Base-by-base conservation (phyloP, 495 filamentous ascomycete species). In the Penicillium malachiteum region DNA sequence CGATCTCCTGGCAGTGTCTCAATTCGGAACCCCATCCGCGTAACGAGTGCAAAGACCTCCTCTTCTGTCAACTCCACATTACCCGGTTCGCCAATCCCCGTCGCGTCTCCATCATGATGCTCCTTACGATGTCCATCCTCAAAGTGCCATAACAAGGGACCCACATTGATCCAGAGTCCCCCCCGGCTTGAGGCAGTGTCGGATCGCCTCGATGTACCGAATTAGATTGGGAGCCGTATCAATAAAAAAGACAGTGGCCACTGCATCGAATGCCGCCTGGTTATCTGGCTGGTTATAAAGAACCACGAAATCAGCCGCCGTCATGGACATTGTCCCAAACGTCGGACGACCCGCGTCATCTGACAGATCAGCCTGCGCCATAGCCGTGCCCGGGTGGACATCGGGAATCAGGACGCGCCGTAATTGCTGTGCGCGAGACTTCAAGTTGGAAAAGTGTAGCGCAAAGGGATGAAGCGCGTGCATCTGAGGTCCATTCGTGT, bases 191-290 rank as follows among this genome's bases (percentile, higher is more conserved):
- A 98, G 74, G 60, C 91, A 93, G 63, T 89, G 81, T 30, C 75
- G 73, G 50, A 97, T 87, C 13, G 88, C 84, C 70, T 95, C 86
- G 14, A 97, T 82, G 62, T 97, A 97, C 9, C 85, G 81, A 50
- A 97, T 87, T 26, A 97, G 64, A 66, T 97, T 96, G 14, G 92
- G 91, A 26, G 94, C 94, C 4, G 94, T 98, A 68, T 98, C 95
- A 32, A 98, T 87, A 76, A 97, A 98, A 69, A 97, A 98, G 4
- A 96, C 88, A 4, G 88, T 89, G 1, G 87, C 84, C 3, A 98
- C 91, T 1, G 86, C 92, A 65, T 96, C 87, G 68, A 90, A 97
- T 0, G 63, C 63, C 2, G 78, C 81, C 30, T 71, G 70, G 45
- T 89, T 80, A 14, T 77, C 73, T 2, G 79, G 73, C 45, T 82